Percentiles rank a stretch among this genome's conserved stretches.
These are phyloP conservation scores for Fraxinus platypoda DNA, from an alignment of 305 asterid genomes.

Conservation along the genomic window DNA sequence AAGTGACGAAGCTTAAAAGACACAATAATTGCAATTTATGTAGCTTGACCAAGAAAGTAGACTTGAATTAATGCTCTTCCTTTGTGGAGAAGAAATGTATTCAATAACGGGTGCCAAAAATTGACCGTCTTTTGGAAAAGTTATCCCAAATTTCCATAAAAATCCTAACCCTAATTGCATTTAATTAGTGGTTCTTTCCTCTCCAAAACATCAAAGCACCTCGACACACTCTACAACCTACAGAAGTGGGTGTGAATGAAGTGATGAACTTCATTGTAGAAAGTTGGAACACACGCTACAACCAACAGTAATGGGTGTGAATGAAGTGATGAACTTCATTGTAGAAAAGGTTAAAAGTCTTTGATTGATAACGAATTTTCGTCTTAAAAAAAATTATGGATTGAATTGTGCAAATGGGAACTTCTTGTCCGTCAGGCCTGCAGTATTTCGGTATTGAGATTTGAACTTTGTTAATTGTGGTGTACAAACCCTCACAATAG, in stretches of 20 bases:
- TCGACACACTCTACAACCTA: neutral
- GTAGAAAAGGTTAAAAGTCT: neutral
- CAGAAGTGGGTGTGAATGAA: neutral
- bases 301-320: no score
- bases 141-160: neutral
- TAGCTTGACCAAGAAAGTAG: neutral
- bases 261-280: constrained; percentile 28
- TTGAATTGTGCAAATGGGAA: neutral
- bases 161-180: neutral
- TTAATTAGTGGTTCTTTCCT: neutral
- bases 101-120: neutral
- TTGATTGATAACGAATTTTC: no score
- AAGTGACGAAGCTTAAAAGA: no score
- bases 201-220: neutral
- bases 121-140: neutral
- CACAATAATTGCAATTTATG: neutral
- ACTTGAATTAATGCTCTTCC: neutral
- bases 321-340: no score
- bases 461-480: no score
- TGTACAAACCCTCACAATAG: no score
- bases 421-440: neutral
- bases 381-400: no score
- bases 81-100: neutral
- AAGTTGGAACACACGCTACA: constrained; percentile 13
- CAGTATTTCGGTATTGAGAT: no score